Evolutionary conservation across 805 yeast genomes (phyloP).

Genomic region (Yueomyces sinensis): DNA sequence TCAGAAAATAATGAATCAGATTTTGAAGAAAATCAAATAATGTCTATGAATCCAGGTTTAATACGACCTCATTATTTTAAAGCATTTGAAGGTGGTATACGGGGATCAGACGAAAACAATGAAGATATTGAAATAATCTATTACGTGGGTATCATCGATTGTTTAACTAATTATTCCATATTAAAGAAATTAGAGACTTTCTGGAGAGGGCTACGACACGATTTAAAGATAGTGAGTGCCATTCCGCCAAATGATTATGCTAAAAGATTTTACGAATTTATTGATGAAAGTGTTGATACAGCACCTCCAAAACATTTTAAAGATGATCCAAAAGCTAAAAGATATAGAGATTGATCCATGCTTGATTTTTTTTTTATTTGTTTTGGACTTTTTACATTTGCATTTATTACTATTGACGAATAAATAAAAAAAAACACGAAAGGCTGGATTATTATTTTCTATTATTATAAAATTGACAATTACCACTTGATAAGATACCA

Average conservation of each 20-base stretch:
- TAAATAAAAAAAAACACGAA: no score
- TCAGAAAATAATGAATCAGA: background rate
- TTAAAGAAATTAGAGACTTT: constrained; percentile 74
- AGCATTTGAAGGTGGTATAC: constrained; percentile 73
- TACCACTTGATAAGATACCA: no score
- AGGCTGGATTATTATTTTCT: no score
- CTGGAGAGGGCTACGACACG: constrained; percentile 62
- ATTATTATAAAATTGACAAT: no score
- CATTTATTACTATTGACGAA: no score
- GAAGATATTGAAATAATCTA: constrained; percentile 57
- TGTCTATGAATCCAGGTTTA: background rate
- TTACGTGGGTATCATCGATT: constrained; percentile 88
- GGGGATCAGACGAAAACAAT: constrained; percentile 42
- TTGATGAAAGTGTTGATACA: constrained; percentile 30
- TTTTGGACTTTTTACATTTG: no score
- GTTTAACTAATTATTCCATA: constrained; percentile 68
- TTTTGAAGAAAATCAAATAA: constrained; percentile 10
- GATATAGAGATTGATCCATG: constrained; percentile 11
- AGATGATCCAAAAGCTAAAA: constrained; percentile 13
- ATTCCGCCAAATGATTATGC: constrained; percentile 88
- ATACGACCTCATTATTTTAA: constrained; percentile 37
- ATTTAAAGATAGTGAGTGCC: constrained; percentile 65
- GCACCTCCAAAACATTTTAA: constrained; percentile 9
- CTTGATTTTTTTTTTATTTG: no score
- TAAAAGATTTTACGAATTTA: constrained; percentile 65